phyloP scores from a whole-genome alignment of 1,284 basidiomycete species.

The Leccinum subspadiceum region DNA sequence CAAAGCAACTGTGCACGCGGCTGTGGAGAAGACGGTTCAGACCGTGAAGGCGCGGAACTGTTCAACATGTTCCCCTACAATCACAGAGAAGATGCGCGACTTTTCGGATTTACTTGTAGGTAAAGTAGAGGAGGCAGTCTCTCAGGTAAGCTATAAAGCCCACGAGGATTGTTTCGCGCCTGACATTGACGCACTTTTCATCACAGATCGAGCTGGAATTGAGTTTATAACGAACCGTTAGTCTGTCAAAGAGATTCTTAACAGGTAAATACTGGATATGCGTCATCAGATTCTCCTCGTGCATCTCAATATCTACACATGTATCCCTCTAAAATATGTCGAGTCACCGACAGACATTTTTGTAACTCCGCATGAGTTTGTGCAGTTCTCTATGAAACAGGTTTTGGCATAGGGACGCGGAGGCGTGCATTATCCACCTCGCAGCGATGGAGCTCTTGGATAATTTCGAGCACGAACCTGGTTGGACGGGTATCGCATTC shows the following conservation, averaged over 20 bases:
- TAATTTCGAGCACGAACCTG: neutral
- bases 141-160: constrained; percentile 1
- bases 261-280: neutral
- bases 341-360: neutral
- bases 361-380: no score
- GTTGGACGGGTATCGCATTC: neutral
- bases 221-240: neutral
- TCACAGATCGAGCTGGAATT: neutral
- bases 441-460: neutral
- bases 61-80: neutral
- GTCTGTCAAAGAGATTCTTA: neutral
- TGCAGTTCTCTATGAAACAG: neutral
- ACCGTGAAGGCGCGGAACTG: constrained; percentile 2
- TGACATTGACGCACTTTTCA: neutral
- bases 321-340: neutral
- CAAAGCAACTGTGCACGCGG: no score
- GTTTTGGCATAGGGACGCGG: neutral
- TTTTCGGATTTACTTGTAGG: constrained; percentile 10
- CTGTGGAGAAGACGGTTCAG: no score
- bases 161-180: neutral
- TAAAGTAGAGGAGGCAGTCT: constrained; percentile 19
- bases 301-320: neutral
- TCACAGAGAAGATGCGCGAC: constrained; percentile 19
- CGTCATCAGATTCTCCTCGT: neutral
- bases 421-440: neutral